Conservation (phyloP, 148 eudicot genomes). For the Heliosperma pusillum region DNA sequence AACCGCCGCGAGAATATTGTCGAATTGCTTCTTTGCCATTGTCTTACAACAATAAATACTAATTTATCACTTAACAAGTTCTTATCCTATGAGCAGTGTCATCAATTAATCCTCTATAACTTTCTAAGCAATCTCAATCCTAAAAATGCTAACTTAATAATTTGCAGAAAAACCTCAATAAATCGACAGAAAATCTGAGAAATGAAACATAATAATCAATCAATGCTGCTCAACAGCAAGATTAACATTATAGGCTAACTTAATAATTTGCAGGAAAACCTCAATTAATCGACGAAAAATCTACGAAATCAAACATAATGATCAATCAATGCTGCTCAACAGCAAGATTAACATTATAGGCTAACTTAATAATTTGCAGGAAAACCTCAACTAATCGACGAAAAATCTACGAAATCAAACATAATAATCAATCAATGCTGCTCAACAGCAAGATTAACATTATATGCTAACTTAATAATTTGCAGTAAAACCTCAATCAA, state of each 20-base stretch:
- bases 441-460: background rate
- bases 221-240: background rate
- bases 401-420: background rate
- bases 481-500: background rate
- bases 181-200: no score
- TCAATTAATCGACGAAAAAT: no score
- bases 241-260: background rate
- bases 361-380: background rate
- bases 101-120: background rate
- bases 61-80: background rate
- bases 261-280: background rate
- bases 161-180: no score
- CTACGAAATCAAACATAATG: background rate
- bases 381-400: background rate
- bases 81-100: background rate
- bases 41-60: background rate
- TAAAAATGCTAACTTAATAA: background rate
- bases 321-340: background rate
- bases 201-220: no score
- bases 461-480: background rate
- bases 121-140: background rate
- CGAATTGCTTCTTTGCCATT: background rate
- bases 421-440: background rate
- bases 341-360: background rate
- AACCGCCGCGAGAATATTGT: background rate